Percentiles rank a stretch among this genome's conserved stretches.
These are phyloP conservation scores for Aspergillus pseudonomiae DNA, from an alignment of 2,329 filamentous ascomycete species.

Conservation along the genomic window DNA sequence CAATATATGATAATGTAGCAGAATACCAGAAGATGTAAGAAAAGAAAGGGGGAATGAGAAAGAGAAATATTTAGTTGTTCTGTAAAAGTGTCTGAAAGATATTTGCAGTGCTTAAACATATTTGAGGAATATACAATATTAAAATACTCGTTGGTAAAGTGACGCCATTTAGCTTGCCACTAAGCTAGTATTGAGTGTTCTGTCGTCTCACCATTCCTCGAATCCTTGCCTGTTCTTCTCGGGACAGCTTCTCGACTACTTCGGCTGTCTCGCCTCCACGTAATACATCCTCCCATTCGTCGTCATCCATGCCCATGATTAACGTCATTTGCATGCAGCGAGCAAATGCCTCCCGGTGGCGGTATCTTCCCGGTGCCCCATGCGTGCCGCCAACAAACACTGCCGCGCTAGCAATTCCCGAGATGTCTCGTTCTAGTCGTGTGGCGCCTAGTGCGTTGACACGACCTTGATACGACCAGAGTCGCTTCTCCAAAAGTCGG, in stretches of 20 bases:
- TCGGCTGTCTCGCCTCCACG: constrained; percentile 51
- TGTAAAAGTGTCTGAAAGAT: not conserved
- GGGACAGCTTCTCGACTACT: constrained; percentile 65
- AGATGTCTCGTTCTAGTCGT: constrained; percentile 80
- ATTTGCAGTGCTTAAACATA: not conserved
- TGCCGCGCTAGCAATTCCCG: constrained; percentile 65
- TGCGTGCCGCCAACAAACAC: constrained; percentile 41
- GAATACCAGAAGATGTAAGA: not conserved
- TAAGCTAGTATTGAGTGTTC: not conserved
- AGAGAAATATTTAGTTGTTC: not conserved
- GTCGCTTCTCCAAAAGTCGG: constrained; percentile 80
- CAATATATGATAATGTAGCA: too few relatives aligned
- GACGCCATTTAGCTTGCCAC: not conserved
- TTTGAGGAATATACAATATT: not conserved
- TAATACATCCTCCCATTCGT: constrained; percentile 84
- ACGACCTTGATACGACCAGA: constrained; percentile 77
- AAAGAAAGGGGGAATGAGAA: not conserved
- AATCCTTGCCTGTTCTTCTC: constrained; percentile 73
- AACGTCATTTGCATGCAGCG: constrained; percentile 79
- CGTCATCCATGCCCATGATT: constrained; percentile 91
- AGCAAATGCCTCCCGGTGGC: constrained; percentile 74
- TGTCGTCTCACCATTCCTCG: constrained; percentile 63
- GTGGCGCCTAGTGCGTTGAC: constrained; percentile 82
- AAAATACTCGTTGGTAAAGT: not conserved
- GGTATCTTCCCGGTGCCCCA: constrained; percentile 62